Evolutionary conservation across 306 rosid genomes (phyloP), one percentile per base, ranked within the genome.

Genomic region (Trichosanthes truncata): DNA sequence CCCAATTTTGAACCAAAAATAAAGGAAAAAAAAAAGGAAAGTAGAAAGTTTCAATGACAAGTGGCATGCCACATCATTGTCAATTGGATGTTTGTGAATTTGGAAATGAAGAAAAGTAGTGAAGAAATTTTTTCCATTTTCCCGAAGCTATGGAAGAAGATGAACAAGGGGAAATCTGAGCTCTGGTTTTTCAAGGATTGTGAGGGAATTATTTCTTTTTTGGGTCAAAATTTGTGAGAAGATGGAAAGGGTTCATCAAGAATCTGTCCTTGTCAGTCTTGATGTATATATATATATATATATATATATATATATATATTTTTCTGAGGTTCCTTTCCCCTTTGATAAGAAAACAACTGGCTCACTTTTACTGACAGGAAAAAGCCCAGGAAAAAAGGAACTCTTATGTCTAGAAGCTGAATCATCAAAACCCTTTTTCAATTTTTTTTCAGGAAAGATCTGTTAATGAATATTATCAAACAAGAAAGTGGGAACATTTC

Each of bases 61-160:
- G 78, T 74, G 41, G 78, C 61, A 74, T 48, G 46, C 45, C 78
- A 74, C 78, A 35, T 65, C 72, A 65, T 9, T 35, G 14, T 36
- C 72, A 65, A 6, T 14, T 65, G 46, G 46, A 9, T 38, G 49
- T 38, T 12, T 8, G n/a, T 23, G 77, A 45, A 71, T 26, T 71
- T 71, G 36, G 33, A 43, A 56, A 45, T 12, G 55, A 71, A 25
- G 36, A 45, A 21, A 66, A 36, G 43, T 20, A 66, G 23, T 66
- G 49, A 36, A 18, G 46, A 36, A 67, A 38, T 6, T 0, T 43
- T 45, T 45, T 0, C 56, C 12, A 45, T 71, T 45, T 71, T 41
- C 57, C 38, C 9, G 7, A 45, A 71, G 20, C 59, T 46, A 8
- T 26, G 77, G 77, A 10, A 46, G 52, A 72, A 14, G n/a, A 72